These are phyloP conservation scores for Mycogone perniciosa DNA, from an alignment of 2,329 filamentous ascomycete genomes.

Conservation along the genomic window DNA sequence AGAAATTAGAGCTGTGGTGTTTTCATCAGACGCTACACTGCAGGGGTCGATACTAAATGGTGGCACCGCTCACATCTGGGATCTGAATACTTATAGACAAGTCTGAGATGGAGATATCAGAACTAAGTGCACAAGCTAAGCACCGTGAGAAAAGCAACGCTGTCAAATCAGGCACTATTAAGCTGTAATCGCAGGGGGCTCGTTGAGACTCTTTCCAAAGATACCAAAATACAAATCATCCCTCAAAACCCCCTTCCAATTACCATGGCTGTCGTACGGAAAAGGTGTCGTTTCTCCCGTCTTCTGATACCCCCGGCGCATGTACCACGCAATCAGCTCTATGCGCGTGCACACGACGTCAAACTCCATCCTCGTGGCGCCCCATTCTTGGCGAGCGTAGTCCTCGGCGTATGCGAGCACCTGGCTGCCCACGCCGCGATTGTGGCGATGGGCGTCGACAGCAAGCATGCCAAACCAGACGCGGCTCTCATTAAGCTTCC, in stretches of 20 bases:
- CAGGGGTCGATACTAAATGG: too few relatives aligned
- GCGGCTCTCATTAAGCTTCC: conserved; percentile 16
- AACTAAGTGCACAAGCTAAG: too few relatives aligned
- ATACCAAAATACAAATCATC: neutral
- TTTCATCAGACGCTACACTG: too few relatives aligned
- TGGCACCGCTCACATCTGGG: too few relatives aligned
- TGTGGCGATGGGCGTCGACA: conserved; percentile 22
- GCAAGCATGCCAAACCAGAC: conserved; percentile 29
- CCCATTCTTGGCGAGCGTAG: conserved; percentile 23
- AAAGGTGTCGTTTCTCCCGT: conserved; percentile 29
- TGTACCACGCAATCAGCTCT: conserved; percentile 30
- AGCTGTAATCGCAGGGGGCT: neutral
- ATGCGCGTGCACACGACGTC: conserved; percentile 27
- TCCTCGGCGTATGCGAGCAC: conserved; percentile 25
- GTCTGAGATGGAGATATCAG: too few relatives aligned
- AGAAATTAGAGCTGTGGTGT: too few relatives aligned
- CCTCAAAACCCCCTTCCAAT: neutral
- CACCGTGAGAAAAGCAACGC: too few relatives aligned
- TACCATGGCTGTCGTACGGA: conserved; percentile 16
- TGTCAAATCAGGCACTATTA: neutral
- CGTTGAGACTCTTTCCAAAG: neutral
- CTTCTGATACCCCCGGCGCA: conserved; percentile 24
- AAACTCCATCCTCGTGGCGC: conserved; percentile 22
- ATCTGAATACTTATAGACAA: too few relatives aligned
- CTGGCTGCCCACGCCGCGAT: conserved; percentile 28